phyloP scores from a whole-genome alignment of 805 yeast species.

The Schizosaccharomyces japonicus region DNA sequence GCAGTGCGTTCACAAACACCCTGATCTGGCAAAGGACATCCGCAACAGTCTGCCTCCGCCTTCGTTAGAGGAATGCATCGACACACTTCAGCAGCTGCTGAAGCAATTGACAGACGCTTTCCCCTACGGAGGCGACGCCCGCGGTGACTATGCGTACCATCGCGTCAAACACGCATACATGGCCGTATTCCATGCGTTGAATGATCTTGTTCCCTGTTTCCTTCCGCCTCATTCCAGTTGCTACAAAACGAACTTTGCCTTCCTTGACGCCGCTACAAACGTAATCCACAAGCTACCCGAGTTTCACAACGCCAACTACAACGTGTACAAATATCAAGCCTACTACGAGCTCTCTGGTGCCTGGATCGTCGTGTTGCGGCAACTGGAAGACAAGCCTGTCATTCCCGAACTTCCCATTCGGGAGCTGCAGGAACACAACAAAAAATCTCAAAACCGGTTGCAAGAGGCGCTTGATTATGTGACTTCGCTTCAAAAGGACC shows the following conservation, averaged over 20 bases:
- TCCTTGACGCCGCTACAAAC: conserved; percentile 36
- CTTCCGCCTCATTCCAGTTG: conserved; percentile 46
- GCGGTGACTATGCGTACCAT: conserved; percentile 52
- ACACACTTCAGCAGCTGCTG: conserved; percentile 25
- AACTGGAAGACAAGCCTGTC: conserved; percentile 19
- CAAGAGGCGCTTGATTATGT: conserved; percentile 23
- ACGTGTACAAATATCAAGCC: conserved; percentile 24
- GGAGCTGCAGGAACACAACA: conserved; percentile 25
- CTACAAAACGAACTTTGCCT: conserved; percentile 30
- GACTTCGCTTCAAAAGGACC: conserved; percentile 5
- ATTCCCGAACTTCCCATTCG: conserved; percentile 17
- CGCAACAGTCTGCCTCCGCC: conserved; percentile 32
- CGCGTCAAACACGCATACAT: conserved; percentile 44
- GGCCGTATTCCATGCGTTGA: conserved; percentile 45
- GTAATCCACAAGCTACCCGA: conserved; percentile 41
- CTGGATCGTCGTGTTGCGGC: conserved; percentile 27
- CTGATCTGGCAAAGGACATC: conserved; percentile 34
- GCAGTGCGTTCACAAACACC: conserved; percentile 32
- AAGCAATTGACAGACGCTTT: conserved; percentile 23
- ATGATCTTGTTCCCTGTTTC: conserved; percentile 50
- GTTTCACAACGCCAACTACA: conserved; percentile 28
- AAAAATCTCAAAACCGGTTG: conserved; percentile 21
- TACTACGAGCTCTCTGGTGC: conserved; percentile 38
- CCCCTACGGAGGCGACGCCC: conserved; percentile 54
- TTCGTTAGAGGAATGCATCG: conserved; percentile 27